Evolutionary conservation across 2,329 filamentous ascomycete species (phyloP), one percentile per base, ranked within the genome.

Genomic region (Arthrobotrys entomopaga): DNA sequence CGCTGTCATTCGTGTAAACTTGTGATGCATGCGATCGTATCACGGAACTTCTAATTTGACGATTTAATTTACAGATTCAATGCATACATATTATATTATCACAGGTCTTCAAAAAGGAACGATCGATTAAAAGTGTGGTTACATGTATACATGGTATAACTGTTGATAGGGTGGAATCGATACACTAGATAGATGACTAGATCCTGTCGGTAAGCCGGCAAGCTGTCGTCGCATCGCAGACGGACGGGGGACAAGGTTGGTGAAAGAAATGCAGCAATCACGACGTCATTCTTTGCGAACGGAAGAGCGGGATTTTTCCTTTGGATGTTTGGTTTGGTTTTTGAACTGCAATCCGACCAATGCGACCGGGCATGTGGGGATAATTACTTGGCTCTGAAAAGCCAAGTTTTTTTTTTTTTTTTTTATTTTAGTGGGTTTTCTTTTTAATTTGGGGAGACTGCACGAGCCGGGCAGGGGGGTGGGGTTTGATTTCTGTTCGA

Each of bases 341-440:
- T 2, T 50, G 19, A 22, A 29, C 8, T 46, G 42, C 42, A 46
- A 40, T 43, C 13, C 11, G 6, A 19, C 56, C 10, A 48, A 57
- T 57, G 38, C 53, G 16, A 57, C 42, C 15, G 53, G 40, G 56
- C 56, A 48, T 29, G 42, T 48, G 56, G 42, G 56, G 52, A 22
- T 22, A 3, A 6, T 26, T 20, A 19, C 16, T 19, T 50, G 16
- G 11, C 46, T 50, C 7, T 19, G 46, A 26, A 59, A 48, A 59
- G 56, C 56, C 56, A 59, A 59, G 56, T 59, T 59, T 59, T 59
- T n/a, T n/a, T n/a, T n/a, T n/a, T n/a, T n/a, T n/a, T n/a, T n/a
- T n/a, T n/a, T n/a, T n/a, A n/a, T n/a, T n/a, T 43, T 22, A 19
- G 19, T 10, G 54, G 53, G n/a, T n/a, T n/a, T n/a, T n/a, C n/a